Evolutionary conservation across 441 rosid species (phyloP).

Genomic region (Brassica balearica): DNA sequence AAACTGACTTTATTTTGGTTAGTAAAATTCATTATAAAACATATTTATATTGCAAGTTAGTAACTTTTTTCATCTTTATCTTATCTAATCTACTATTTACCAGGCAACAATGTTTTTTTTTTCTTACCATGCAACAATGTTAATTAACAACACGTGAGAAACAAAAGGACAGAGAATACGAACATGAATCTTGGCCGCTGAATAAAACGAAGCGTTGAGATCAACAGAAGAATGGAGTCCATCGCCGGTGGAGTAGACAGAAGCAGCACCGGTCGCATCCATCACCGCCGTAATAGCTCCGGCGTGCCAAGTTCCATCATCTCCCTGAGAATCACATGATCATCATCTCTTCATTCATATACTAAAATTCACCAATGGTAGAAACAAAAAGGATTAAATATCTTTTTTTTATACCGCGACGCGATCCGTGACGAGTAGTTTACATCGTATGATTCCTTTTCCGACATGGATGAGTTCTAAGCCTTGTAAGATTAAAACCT

Average conservation of each 20-base stretch:
- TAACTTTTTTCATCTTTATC: background rate
- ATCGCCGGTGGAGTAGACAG: constrained; percentile 48
- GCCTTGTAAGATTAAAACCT: constrained; percentile 14
- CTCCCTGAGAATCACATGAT: constrained; percentile 45
- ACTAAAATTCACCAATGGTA: background rate
- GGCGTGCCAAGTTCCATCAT: constrained; percentile 60
- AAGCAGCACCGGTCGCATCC: constrained; percentile 55
- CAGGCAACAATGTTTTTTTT: background rate
- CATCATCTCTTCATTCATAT: background rate
- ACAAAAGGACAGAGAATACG: constrained; percentile 20
- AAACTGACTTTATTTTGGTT: background rate
- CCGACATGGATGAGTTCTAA: constrained; percentile 42
- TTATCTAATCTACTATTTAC: background rate
- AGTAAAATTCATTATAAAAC: background rate
- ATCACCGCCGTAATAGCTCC: constrained; percentile 65
- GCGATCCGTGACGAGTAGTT: constrained; percentile 48
- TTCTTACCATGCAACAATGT: background rate
- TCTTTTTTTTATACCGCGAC: constrained; percentile 36
- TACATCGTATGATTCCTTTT: constrained; percentile 48
- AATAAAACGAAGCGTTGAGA: constrained; percentile 56
- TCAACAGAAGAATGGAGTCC: constrained; percentile 54
- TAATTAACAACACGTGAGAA: background rate
- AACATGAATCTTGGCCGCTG: constrained; percentile 62
- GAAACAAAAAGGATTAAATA: background rate
- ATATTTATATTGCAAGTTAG: background rate